Conservation (phyloP, 1,284 basidiomycete species). For the Leccinum griseonigrum region DNA sequence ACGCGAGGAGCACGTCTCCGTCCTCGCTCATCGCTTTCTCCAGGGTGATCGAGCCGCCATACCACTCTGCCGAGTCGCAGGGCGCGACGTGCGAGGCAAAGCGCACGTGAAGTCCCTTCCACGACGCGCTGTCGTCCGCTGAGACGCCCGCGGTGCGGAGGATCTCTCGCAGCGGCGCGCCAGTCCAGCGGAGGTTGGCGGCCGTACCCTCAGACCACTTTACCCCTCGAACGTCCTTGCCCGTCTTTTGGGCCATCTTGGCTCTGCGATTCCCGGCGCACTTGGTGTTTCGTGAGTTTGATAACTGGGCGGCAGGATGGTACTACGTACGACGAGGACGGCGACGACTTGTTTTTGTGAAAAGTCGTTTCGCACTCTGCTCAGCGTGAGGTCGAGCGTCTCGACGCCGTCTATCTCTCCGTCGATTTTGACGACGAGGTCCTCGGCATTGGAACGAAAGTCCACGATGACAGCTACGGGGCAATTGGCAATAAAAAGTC, state of each 20-base stretch:
- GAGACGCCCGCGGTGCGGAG: constrained; percentile 44
- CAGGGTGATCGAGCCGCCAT: constrained; percentile 59
- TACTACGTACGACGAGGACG: constrained; percentile 50
- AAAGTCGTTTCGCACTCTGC: constrained; percentile 43
- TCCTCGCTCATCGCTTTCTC: constrained; percentile 45
- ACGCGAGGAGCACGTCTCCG: constrained; percentile 59
- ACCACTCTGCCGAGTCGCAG: constrained; percentile 60
- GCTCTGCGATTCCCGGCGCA: constrained; percentile 68
- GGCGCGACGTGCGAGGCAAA: constrained; percentile 61
- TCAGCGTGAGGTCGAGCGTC: constrained; percentile 17
- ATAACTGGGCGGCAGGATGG: too few species aligned
- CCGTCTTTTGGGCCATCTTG: constrained; percentile 61
- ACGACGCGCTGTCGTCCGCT: constrained; percentile 19
- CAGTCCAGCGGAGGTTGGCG: constrained; percentile 61
- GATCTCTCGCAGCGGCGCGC: constrained; percentile 53
- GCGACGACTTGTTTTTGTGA: constrained; percentile 49
- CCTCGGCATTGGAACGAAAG: constrained; percentile 15
- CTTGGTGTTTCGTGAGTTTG: constrained; percentile 30
- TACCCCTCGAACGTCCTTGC: constrained; percentile 41
- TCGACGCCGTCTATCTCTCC: constrained; percentile 18
- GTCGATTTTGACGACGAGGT: constrained; percentile 26
- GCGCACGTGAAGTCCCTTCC: constrained; percentile 47
- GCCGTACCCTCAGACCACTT: constrained; percentile 64
- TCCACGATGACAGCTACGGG: constrained; percentile 27
- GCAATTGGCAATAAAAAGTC: not conserved